phyloP scores from a whole-genome alignment of 2,329 filamentous ascomycete species.

The Blumeriella jaapii region DNA sequence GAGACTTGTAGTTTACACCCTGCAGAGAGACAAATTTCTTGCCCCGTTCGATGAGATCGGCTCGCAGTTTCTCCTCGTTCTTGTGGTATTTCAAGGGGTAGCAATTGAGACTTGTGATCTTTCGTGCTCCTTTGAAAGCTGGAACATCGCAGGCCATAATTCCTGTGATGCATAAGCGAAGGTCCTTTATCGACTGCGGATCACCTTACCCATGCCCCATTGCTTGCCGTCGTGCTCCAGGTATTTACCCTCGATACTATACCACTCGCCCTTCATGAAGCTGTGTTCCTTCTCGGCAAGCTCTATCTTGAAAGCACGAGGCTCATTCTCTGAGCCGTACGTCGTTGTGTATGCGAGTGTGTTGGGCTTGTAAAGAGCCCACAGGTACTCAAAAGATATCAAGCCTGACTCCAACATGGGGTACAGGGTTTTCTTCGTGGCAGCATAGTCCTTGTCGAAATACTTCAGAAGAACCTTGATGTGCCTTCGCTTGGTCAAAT shows the following conservation, averaged over 20 bases:
- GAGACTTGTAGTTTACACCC: conserved; percentile 72
- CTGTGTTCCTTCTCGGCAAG: conserved; percentile 57
- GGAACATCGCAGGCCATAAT: conserved; percentile 57
- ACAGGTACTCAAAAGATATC: conserved; percentile 80
- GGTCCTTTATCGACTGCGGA: not conserved
- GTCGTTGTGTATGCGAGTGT: conserved; percentile 68
- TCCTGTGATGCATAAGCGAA: conserved; percentile 14
- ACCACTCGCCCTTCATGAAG: conserved; percentile 63
- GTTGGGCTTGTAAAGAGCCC: conserved; percentile 83
- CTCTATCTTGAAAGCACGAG: conserved; percentile 73
- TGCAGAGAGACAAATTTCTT: conserved; percentile 74
- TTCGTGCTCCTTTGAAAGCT: conserved; percentile 68
- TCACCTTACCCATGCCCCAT: conserved; percentile 55
- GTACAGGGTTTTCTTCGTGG: conserved; percentile 68
- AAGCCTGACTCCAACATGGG: conserved; percentile 71
- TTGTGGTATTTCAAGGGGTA: conserved; percentile 76
- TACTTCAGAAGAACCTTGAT: conserved; percentile 66
- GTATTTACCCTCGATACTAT: conserved; percentile 65
- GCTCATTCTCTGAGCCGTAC: conserved; percentile 65
- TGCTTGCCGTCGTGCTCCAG: conserved; percentile 82
- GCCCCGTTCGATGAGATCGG: conserved; percentile 64
- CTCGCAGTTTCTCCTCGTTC: conserved; percentile 51
- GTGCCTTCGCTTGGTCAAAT: conserved; percentile 47
- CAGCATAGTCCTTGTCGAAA: conserved; percentile 69
- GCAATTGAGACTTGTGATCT: conserved; percentile 66